Base-by-base conservation (phyloP, 768 basidiomycete genomes). In the Termitomyces sp. region DNA sequence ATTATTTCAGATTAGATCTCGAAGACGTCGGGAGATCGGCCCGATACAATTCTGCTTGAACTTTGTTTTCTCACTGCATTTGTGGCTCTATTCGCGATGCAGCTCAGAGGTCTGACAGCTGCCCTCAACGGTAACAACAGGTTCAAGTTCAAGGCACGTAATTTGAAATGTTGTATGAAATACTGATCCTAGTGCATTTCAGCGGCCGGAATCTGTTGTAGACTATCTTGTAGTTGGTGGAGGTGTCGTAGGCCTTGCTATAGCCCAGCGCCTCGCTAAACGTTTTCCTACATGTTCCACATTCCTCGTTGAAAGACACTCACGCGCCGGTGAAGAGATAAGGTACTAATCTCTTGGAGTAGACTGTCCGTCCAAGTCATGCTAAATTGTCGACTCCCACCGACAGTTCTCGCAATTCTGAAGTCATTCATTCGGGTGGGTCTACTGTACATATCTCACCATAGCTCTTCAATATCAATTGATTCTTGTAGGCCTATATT, bases 171-270 rank as follows among this genome's bases (percentile, higher is more conserved):
- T 23, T 23, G 38, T 17, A 14, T 4, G 11, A 21, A 8, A 33
- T 11, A 46, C 44, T 37, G 6, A 51, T 30, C 46, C 46, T 52
- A 48, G 45, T 40, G 31, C 17, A 28, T 49, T 47, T 26, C 37
- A 90, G 82, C 69, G 72, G 15, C 91, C 94, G 4, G 86, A 91
- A 60, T 78, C 73, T 35, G 76, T 73, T 1, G 84, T 95, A 31
- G 96, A 98, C 67, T 86, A 89, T 68, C 73, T 97, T 23, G 81
- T 98, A 15, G 77, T 98, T 23, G 96, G 96, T 11, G 96, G 87
- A 74, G 96, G 94, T 54, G 85, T 90, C 0, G 79, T 95, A 15
- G 96, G 96, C 0, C 78, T 99, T 37, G 91, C 94, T 0, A 80
- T 96, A 50, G 91, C 93, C 0, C 85, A 89, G 57, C 78, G 82